A percentile compares a stretch with the other conserved stretches of the same genome.
These are phyloP conservation scores for Wallacemonas sp. DNA, from an alignment of 208 protist genomes.

Conservation along the genomic window DNA sequence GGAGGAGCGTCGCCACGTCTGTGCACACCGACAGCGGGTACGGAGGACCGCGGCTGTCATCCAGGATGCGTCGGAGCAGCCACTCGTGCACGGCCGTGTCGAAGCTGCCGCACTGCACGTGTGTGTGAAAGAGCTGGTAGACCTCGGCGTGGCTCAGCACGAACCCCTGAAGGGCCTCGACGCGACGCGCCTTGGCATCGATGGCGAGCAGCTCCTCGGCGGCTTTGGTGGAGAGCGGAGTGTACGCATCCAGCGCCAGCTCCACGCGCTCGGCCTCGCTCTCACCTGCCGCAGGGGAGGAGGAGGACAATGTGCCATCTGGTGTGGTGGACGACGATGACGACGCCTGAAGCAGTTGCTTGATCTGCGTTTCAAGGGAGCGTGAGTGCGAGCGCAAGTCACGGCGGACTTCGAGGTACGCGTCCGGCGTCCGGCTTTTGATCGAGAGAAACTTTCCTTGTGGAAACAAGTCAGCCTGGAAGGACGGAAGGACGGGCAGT, in stretches of 20 bases:
- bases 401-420: constrained; percentile 45
- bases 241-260: constrained; percentile 4
- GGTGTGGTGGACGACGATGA: background rate
- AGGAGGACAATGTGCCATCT: background rate
- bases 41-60: constrained; percentile 34
- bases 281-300: background rate
- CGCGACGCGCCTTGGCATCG: constrained; percentile 42
- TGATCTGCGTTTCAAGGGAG: constrained; percentile 19
- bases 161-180: constrained; percentile 64
- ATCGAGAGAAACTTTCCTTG: constrained; percentile 83
- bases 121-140: constrained; percentile 52
- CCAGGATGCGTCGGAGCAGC: constrained; percentile 38
- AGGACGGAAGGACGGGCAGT: constrained; percentile 27
- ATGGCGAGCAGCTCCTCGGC: constrained; percentile 53
- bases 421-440: constrained; percentile 57
- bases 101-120: constrained; percentile 49
- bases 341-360: background rate
- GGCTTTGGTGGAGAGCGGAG: constrained; percentile 36
- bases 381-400: constrained; percentile 27
- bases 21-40: constrained; percentile 38
- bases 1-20: constrained; percentile 30
- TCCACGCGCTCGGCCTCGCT: background rate
- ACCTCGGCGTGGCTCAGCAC: constrained; percentile 66
- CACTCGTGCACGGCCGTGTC: constrained; percentile 31
- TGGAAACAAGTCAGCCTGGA: constrained; percentile 56